phyloP scores from a whole-genome alignment of 257 asterid species.

The Pogostemon cablin region DNA sequence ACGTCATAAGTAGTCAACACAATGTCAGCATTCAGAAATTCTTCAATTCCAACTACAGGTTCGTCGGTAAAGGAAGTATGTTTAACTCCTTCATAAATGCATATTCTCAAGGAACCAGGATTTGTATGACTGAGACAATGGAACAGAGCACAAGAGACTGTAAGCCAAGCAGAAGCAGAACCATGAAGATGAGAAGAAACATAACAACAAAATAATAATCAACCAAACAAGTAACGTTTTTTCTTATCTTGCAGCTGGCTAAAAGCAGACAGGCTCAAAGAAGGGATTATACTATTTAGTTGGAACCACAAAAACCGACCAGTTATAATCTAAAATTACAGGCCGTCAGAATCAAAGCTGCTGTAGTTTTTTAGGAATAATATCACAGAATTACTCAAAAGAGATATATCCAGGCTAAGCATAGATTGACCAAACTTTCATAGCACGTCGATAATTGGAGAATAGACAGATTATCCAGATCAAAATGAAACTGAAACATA shows the following conservation, averaged over 20 bases:
- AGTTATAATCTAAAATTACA: not conserved
- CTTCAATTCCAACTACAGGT: slow-evolving; percentile 58
- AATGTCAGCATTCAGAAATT: slow-evolving; percentile 76
- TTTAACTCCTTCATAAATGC: slow-evolving; percentile 82
- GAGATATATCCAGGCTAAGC: slow-evolving; percentile 2
- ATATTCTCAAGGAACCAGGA: slow-evolving; percentile 65
- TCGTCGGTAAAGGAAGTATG: slow-evolving; percentile 53
- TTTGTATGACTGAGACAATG: slow-evolving; percentile 67
- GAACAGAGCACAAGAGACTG: slow-evolving; percentile 31
- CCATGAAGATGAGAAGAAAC: slow-evolving; percentile 17
- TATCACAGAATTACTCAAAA: slow-evolving; percentile 6
- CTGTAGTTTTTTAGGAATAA: not conserved
- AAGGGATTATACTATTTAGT: not conserved
- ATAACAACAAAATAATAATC: slow-evolving; percentile 24
- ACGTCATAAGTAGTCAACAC: slow-evolving; percentile 92
- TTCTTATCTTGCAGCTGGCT: not conserved
- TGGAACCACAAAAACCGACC: not conserved
- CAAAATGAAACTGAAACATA: slow-evolving; percentile 10
- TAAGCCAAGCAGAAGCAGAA: slow-evolving; percentile 32
- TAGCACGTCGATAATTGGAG: not conserved
- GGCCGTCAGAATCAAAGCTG: not conserved
- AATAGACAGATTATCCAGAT: not conserved
- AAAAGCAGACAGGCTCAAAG: slow-evolving; percentile 20
- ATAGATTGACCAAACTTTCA: slow-evolving; percentile 14
- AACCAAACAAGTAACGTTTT: slow-evolving; percentile 5